Evolutionary conservation across 2,329 filamentous ascomycete species (phyloP).

Genomic region (Penicillium sp.): DNA sequence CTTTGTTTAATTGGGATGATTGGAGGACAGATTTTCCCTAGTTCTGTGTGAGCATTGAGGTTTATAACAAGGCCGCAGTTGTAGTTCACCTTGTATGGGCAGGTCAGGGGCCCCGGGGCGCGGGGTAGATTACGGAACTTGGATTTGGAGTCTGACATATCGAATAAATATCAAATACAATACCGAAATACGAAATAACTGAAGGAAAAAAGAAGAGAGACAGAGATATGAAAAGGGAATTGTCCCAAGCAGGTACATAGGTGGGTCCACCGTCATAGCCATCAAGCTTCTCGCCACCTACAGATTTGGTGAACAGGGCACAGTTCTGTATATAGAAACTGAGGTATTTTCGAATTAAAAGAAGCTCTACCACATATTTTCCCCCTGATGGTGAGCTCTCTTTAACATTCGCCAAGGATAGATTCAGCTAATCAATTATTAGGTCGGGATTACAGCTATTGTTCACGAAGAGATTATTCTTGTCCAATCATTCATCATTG

Average conservation of each 20-base stretch:
- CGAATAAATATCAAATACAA: background rate
- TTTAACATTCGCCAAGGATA: no score
- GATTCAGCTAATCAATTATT: no score
- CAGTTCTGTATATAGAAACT: no score
- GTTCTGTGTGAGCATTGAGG: conserved; percentile 22
- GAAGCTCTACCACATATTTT: no score
- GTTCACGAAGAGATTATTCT: no score
- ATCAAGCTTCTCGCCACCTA: background rate
- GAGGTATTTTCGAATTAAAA: no score
- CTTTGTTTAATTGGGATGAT: conserved; percentile 74
- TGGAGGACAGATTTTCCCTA: conserved; percentile 52
- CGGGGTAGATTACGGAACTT: conserved; percentile 1
- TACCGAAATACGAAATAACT: background rate
- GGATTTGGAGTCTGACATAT: conserved; percentile 4
- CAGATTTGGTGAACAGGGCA: no score
- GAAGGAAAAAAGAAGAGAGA: background rate
- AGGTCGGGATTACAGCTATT: no score
- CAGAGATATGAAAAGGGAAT: background rate
- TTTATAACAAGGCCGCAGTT: conserved; percentile 27
- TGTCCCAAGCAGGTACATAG: background rate
- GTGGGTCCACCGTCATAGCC: background rate
- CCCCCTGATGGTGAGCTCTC: no score
- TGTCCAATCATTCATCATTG: no score
- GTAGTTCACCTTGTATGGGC: conserved; percentile 2
- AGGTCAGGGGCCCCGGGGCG: background rate